phyloP scores from a whole-genome alignment of 2,329 filamentous ascomycete species.

The Juglanconis juglandina region DNA sequence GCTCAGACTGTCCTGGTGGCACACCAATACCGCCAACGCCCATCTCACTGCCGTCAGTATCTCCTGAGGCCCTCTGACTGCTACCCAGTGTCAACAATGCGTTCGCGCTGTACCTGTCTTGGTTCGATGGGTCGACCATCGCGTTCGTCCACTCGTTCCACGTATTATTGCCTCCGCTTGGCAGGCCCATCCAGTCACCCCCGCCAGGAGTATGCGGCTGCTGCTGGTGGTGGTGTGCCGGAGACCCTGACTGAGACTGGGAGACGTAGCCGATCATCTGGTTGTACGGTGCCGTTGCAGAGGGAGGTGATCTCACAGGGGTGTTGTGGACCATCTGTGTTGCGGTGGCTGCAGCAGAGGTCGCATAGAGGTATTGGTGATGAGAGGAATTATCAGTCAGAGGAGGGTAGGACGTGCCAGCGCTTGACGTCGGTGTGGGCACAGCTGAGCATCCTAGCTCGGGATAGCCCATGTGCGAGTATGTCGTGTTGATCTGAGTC shows the following conservation, averaged over 20 bases:
- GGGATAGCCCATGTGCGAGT: conserved; percentile 11
- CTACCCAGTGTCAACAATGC: conserved; percentile 46
- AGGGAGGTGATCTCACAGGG: conserved; percentile 21
- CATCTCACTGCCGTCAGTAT: neutral
- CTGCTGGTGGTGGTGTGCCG: conserved; percentile 20
- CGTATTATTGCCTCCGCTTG: conserved; percentile 34
- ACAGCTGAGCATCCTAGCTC: conserved; percentile 2
- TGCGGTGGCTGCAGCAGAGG: conserved; percentile 8
- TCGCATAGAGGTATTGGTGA: conserved; percentile 16
- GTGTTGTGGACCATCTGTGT: conserved; percentile 20
- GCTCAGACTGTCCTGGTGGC: neutral
- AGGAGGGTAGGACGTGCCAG: conserved; percentile 8
- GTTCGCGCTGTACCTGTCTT: conserved; percentile 48
- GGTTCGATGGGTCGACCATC: conserved; percentile 39
- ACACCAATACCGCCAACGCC: neutral
- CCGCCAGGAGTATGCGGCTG: conserved; percentile 2
- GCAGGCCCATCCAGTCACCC: conserved; percentile 18
- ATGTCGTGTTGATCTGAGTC: conserved; percentile 2
- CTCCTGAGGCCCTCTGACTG: conserved; percentile 18
- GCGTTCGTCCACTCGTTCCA: conserved; percentile 56
- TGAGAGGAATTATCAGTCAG: conserved; percentile 2
- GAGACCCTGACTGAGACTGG: conserved; percentile 29
- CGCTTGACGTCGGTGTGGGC: conserved; percentile 2
- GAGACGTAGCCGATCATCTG: conserved; percentile 39
- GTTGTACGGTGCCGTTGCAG: conserved; percentile 25